Evolutionary conservation across 352 stramenopile species (phyloP), one percentile per base, ranked within the genome.

Genomic region (Globisporangium viniferum): DNA sequence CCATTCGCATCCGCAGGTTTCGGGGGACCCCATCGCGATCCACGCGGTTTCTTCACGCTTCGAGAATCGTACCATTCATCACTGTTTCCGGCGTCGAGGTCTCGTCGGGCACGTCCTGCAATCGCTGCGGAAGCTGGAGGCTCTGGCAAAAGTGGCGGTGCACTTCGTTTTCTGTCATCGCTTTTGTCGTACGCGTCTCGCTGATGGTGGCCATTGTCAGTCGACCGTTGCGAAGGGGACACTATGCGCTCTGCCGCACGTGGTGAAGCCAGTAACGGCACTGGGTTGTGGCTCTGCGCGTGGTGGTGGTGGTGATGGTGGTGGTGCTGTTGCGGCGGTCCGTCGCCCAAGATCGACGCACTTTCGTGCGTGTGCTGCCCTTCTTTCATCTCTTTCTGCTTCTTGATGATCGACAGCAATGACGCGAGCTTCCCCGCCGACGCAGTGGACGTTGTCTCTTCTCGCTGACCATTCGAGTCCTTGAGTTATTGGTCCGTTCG

Each of bases 321-420:
- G 4, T 48, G 31, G 8, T 46, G 31, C 5, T 60, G 55, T 39
- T 36, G n/a, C 20, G 33, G 29, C 41, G 46, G 68, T 2, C 24
- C 36, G 24, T 72, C 62, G 2, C 61, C 49, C 36, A 62, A 18
- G 29, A 69, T 62, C 54, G 63, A 54, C 22, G 27, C 29, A 36
- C 24, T 62, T 15, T 70, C 15, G 20, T 68, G 27, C 44, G 24
- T 24, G 24, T 74, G 27, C 58, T 71, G 66, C 31, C 44, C 44
- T 51, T 83, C 69, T 20, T 79, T 74, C 39, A 81, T 66, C 44
- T 88, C 84, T 51, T 93, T 93, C 60, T 91, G 86, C 57, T 93
- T 89, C 74, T 94, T 94, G 69, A 94, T 82, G 46, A 93, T 92
- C 10, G 84, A 92, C 39, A 95, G 62, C 51, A 95, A 69, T 41